Evolutionary conservation across 2,329 filamentous ascomycete species (phyloP).

Genomic region (Aureobasidium pullulans): DNA sequence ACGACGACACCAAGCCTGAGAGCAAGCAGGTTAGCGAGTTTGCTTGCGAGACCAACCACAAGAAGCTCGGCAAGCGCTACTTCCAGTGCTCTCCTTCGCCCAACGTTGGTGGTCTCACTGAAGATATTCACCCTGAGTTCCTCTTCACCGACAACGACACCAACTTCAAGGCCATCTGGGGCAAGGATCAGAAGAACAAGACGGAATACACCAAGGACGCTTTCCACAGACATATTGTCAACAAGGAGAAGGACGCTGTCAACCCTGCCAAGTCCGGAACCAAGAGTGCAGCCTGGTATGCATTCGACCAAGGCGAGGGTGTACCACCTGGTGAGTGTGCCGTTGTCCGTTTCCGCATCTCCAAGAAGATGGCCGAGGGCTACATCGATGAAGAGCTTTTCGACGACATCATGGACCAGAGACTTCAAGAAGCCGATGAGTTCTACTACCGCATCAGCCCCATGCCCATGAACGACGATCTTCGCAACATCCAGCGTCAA

Average conservation of each 20-base stretch:
- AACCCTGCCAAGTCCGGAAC: conserved; percentile 77
- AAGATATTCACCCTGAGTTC: conserved; percentile 77
- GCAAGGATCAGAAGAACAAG: conserved; percentile 61
- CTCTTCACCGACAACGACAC: conserved; percentile 96
- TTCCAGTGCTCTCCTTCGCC: conserved; percentile 84
- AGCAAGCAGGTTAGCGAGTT: conserved; percentile 60
- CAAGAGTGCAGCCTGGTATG: conserved; percentile 85
- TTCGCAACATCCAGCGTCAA: conserved; percentile 90
- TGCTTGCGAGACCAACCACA: conserved; percentile 68
- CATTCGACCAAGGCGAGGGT: conserved; percentile 82
- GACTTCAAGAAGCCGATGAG: conserved; percentile 85
- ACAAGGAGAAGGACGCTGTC: conserved; percentile 69
- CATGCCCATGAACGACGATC: conserved; percentile 84
- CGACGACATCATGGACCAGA: conserved; percentile 80
- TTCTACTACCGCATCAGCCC: conserved; percentile 94
- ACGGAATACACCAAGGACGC: conserved; percentile 88
- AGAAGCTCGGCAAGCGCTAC: conserved; percentile 73
- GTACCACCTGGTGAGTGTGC: conserved; percentile 87
- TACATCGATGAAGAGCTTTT: conserved; percentile 91
- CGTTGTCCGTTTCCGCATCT: conserved; percentile 86
- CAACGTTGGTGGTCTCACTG: conserved; percentile 66
- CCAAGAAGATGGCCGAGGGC: conserved; percentile 58
- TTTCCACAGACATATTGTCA: conserved; percentile 81
- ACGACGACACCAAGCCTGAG: conserved; percentile 76
- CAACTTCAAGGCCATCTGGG: conserved; percentile 72